phyloP scores from a whole-genome alignment of 1,284 basidiomycete genomes.

The Trichosporon faecale region DNA sequence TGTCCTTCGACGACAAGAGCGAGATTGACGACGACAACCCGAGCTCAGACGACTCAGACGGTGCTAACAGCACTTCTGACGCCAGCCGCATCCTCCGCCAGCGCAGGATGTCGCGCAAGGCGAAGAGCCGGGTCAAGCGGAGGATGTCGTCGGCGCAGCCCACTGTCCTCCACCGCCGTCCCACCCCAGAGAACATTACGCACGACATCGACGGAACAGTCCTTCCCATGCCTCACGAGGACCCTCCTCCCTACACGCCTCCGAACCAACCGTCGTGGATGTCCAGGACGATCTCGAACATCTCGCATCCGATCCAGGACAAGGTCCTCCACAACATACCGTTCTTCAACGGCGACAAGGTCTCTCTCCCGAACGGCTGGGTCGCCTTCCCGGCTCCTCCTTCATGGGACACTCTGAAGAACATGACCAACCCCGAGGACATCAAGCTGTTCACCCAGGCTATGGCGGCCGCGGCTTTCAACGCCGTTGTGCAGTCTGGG shows the following conservation, averaged over 20 bases:
- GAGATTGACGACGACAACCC: conserved; percentile 51
- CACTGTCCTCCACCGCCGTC: not conserved
- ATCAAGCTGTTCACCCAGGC: conserved; percentile 48
- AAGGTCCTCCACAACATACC: conserved; percentile 40
- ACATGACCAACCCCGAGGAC: conserved; percentile 47
- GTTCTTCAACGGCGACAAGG: conserved; percentile 19
- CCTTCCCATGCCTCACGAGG: conserved; percentile 28
- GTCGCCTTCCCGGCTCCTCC: conserved; percentile 41
- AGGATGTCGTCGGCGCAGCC: conserved; percentile 11
- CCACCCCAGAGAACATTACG: not conserved
- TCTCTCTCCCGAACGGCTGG: conserved; percentile 32
- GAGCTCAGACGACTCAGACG: conserved; percentile 40
- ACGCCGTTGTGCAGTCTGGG: conserved; percentile 45
- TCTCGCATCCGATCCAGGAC: conserved; percentile 40
- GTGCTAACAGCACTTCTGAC: conserved; percentile 21
- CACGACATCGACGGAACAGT: conserved; percentile 13
- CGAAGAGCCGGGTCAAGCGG: conserved; percentile 26
- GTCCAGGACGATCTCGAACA: conserved; percentile 41
- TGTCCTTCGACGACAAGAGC: conserved; percentile 30
- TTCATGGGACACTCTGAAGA: conserved; percentile 45
- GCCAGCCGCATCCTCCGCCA: conserved; percentile 19
- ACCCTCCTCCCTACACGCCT: conserved; percentile 44
- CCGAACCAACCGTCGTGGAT: conserved; percentile 40
- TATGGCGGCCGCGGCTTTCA: conserved; percentile 47
- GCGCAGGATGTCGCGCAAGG: conserved; percentile 14